These are phyloP conservation scores for Cairneyella variabilis DNA, from an alignment of 495 filamentous ascomycete species.

Conservation along the genomic window DNA sequence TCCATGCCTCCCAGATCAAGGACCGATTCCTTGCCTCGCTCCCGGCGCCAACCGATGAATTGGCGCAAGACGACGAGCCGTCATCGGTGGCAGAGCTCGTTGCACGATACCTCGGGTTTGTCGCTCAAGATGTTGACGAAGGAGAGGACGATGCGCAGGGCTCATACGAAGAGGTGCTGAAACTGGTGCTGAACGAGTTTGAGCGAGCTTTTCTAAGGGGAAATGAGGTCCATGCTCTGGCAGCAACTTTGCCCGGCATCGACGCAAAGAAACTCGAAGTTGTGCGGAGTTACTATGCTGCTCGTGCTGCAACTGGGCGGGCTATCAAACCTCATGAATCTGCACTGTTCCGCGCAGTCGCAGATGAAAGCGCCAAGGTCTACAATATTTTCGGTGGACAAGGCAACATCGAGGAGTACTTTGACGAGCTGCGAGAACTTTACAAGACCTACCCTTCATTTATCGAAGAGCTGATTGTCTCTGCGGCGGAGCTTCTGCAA, in stretches of 20 bases:
- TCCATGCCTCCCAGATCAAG: constrained; percentile 89
- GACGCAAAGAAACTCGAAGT: constrained; percentile 83
- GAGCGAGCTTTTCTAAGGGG: constrained; percentile 90
- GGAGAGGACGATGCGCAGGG: constrained; percentile 85
- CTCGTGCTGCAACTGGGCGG: constrained; percentile 75
- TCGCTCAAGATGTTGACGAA: constrained; percentile 79
- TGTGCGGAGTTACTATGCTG: constrained; percentile 84
- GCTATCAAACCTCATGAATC: constrained; percentile 87
- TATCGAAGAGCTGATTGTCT: constrained; percentile 74
- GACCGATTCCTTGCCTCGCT: constrained; percentile 80
- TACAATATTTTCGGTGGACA: constrained; percentile 98
- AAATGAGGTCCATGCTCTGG: constrained; percentile 93
- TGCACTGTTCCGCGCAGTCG: constrained; percentile 83
- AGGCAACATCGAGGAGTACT: constrained; percentile 99
- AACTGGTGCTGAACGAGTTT: constrained; percentile 87
- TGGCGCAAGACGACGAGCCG: constrained; percentile 95
- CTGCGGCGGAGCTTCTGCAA: constrained; percentile 78
- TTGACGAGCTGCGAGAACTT: constrained; percentile 89
- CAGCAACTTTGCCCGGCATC: constrained; percentile 80
- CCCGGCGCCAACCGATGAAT: constrained; percentile 88
- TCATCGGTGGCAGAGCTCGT: constrained; percentile 90
- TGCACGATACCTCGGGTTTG: constrained; percentile 84
- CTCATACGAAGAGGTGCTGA: constrained; percentile 82
- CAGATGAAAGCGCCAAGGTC: constrained; percentile 69
- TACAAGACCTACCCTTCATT: constrained; percentile 88